Evolutionary conservation across 2,329 filamentous ascomycete species (phyloP), one percentile per base, ranked within the genome.

Genomic region (Uncinocarpus reesii): DNA sequence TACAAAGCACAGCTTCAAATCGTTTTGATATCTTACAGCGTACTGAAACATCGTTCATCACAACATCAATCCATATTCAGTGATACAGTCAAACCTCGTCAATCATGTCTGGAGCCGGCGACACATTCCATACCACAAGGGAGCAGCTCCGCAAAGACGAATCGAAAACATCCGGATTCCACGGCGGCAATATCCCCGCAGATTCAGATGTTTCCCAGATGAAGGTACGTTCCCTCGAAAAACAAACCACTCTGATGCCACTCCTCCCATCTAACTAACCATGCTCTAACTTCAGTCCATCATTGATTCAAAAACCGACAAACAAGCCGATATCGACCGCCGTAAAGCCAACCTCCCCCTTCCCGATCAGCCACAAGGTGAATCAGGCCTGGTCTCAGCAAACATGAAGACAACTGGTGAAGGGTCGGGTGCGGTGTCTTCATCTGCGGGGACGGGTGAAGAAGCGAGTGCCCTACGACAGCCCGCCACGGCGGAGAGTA

Each of bases 321-420:
- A 85, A 66, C 63, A 71, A 55, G 71, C 82, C 48, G 71, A 83
- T 65, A 83, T 89, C 61, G 77, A 81, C 45, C 68, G 84, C 65
- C 74, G 74, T 60, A 75, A 82, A 68, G 69, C 80, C 64, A 86
- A 87, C 67, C 80, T 93, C 26, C 84, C 84, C 44, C 78, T 89
- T 43, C 86, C 86, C 15, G 84, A 90, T 1, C 74, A 89, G 56
- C 86, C 86, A 18, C 84, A 84, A 1, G 70, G 68, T n/a, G 69
- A 79, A n/a, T 84, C 83, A 4, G 85, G 92, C 72, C 88, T 80
- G 75, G 80, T 89, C 63, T 86, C 82, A 0, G 72, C 76, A 43
- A 84, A 90, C 58, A 74, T 74, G 26, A 70, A 77, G 53, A 85
- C 70, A 48, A 80, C 85, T 61, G 83, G 86, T 60, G 79, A 85